Percentiles rank a stretch among this genome's conserved stretches.
These are phyloP conservation scores for Leptographium wingfieldii DNA, from an alignment of 2,329 filamentous ascomycete genomes.

Conservation along the genomic window DNA sequence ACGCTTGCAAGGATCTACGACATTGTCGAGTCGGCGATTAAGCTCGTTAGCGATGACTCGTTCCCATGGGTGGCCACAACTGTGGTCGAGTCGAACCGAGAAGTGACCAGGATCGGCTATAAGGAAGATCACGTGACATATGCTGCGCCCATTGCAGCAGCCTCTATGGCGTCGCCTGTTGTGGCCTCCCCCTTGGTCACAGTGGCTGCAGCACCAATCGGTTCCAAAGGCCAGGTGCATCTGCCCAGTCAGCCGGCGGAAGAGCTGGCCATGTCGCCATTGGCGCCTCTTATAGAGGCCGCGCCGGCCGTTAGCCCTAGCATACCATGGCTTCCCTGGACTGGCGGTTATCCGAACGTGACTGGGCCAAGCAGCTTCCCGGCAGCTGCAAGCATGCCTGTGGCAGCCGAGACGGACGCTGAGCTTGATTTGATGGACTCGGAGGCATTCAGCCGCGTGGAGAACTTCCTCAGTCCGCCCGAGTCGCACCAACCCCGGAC, in stretches of 20 bases:
- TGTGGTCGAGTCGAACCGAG: constrained; percentile 2
- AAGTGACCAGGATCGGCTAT: constrained; percentile 8
- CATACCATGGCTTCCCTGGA: neutral
- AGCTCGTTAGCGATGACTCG: constrained; percentile 7
- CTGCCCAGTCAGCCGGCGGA: neutral
- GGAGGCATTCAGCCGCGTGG: constrained; percentile 35
- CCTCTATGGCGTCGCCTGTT: neutral
- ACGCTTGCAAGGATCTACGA: constrained; percentile 13
- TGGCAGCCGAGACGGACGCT: neutral
- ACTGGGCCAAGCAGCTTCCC: neutral
- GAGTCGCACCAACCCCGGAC: constrained; percentile 16
- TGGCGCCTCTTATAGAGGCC: neutral
- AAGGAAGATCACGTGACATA: constrained; percentile 1
- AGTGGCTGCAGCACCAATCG: neutral
- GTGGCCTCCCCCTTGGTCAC: neutral
- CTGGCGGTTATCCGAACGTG: neutral
- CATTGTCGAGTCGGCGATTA: constrained; percentile 12
- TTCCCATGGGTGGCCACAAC: constrained; percentile 11
- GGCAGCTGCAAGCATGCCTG: neutral
- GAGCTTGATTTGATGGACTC: constrained; percentile 17
- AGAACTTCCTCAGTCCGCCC: constrained; percentile 34
- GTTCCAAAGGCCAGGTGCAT: neutral
- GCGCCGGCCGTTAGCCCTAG: neutral
- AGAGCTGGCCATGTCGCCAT: neutral
- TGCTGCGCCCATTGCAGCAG: neutral